Base-by-base conservation (phyloP, 2,329 filamentous ascomycete genomes). In the Xylaria sp. region DNA sequence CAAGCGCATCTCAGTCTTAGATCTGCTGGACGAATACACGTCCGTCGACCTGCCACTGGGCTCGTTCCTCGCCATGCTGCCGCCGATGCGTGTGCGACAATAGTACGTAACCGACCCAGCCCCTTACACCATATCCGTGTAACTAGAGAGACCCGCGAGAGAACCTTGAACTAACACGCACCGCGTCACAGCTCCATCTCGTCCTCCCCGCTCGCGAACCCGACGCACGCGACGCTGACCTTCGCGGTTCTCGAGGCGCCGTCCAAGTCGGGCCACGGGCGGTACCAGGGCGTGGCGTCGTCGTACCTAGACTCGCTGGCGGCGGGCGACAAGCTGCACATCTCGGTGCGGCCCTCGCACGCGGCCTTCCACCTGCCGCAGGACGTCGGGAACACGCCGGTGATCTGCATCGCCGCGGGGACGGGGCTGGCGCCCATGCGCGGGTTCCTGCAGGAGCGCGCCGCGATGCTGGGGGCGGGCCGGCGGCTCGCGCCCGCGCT, bases 41-140 rank as follows among this genome's bases (percentile, higher is more conserved):
- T 71, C 76, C 0, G 76, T 89, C 26, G 72, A 80, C 2, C 71
- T 93, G 0, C 79, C 88, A 0, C 79, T 94, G 20, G 80, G 80
- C 2, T 73, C 82, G 17, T 93, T 89, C 74, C 77, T 94, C 7
- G 78, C 79, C 29, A 87, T 91, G 78, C 80, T 92, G 0, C 88
- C 88, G 1, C 87, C 89, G 0, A 90, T 94, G 85, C 85, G 89
- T 22, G 79, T 90, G 38, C 82, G 89, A n/a, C 87, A 90, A 69
- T 92, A 92, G 75, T 82, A 76, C 7, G 85, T 85, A 53, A 82
- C 78, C 29, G 11, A 26, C 5, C 5, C 11, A 26, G 0, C 80
- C 78, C 1, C 80, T 21, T 18, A 21, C 1, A 17, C 11, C 17
- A 11, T 7, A 39, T 16, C 7, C 8, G 13, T 16, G 29, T 34